Conservation (phyloP, 305 asterid genomes). For the Solanum hybrid region DNA sequence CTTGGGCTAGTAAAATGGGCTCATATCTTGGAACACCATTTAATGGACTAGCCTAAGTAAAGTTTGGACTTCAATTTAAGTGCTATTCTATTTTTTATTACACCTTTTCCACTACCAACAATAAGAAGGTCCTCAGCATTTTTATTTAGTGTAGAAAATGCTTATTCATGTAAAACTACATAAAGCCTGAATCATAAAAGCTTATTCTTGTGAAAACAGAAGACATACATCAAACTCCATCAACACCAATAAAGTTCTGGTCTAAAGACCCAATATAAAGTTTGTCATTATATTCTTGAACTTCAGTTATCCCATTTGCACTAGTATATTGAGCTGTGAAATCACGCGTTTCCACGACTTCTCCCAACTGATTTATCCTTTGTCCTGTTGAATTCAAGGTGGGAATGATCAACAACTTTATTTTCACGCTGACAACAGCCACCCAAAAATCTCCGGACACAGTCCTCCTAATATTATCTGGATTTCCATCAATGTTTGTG, state of each 20-base stretch:
- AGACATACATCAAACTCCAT: not conserved
- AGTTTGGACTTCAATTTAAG: not conserved
- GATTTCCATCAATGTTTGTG: not conserved
- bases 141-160: not conserved
- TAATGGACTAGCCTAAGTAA: not conserved
- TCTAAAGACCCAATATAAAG: not conserved
- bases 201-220: not conserved
- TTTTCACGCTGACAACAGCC: not conserved
- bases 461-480: slow-evolving; percentile 1
- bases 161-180: not conserved
- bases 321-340: not conserved
- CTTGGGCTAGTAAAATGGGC: not conserved
- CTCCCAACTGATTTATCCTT: not conserved
- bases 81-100: no score
- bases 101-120: not conserved
- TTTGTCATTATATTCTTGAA: not conserved
- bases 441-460: not conserved
- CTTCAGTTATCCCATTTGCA: not conserved
- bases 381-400: not conserved
- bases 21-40: not conserved
- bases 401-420: not conserved
- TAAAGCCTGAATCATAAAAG: not conserved
- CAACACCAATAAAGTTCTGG: not conserved
- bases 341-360: not conserved
- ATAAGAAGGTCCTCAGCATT: not conserved